Evolutionary conservation across 257 asterid species (phyloP), one percentile per base, ranked within the genome.

Genomic region (Solanum bulbocastanum): DNA sequence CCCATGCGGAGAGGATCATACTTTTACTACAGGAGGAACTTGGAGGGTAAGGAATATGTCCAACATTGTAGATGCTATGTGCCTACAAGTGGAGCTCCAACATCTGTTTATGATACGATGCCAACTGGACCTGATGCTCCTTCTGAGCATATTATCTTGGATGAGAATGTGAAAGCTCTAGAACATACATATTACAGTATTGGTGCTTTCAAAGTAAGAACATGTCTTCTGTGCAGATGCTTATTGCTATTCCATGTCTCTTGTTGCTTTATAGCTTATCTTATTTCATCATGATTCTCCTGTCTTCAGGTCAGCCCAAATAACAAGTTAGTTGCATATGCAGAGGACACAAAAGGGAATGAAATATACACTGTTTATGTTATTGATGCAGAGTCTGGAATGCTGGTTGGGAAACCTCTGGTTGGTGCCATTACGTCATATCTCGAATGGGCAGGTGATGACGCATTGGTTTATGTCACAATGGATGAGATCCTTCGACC

Each of bases 261-360:
- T 71, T 85, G 87, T 15, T 62, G 62, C 46, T 75, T 60, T 46
- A 2, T 42, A 8, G 2, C 46, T 85, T 46, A 42, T 79, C 66
- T 58, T 25, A 14, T 84, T 42, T 42, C 4, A 36, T 46, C 10
- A 49, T 20, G 15, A 75, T 72, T 58, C 37, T 69, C 83, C 84
- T 78, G 49, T 85, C 78, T 90, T 82, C 94, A 96, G 99, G 97
- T 93, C 87, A 96, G 97, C 92, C 97, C 97, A 25, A 94, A 94
- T 91, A 89, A 94, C 90, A 93, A 94, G 90, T 86, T 95, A 89
- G 94, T 96, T 30, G 98, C 99, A 86, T 96, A 95, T 90, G 97
- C 99, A 60, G 98, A 96, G 90, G 99, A 96, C 79, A 94, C 96
- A 37, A 94, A 94, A 90, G 99, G 99, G 88, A 96, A 95, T 91